Conservation (phyloP, 768 basidiomycete genomes). For the Podaxis pistillaris region DNA sequence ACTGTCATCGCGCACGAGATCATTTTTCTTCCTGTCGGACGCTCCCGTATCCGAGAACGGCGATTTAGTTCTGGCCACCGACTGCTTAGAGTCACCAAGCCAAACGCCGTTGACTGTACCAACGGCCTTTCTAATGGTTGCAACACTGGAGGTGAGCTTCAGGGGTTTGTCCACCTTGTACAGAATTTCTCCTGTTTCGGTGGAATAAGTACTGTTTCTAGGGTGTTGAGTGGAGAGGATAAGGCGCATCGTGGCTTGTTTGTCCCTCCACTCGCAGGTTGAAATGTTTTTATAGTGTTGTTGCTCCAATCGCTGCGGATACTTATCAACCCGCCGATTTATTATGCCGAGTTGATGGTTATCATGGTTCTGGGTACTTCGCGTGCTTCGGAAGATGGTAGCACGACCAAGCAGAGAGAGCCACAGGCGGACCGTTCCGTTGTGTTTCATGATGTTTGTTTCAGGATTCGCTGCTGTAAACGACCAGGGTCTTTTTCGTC, state of each 20-base stretch:
- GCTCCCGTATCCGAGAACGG: neutral
- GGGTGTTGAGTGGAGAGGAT: slow-evolving; percentile 21
- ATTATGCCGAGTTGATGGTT: too few species aligned
- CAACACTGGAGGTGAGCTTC: slow-evolving; percentile 4
- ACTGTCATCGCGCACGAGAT: neutral
- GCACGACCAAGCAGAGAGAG: too few species aligned
- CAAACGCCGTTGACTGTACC: slow-evolving; percentile 2
- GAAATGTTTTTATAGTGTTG: slow-evolving; percentile 17
- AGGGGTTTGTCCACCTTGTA: slow-evolving; percentile 20
- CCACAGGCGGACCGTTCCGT: too few species aligned
- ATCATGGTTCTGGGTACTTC: too few species aligned
- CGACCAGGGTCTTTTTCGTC: too few species aligned
- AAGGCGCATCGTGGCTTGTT: slow-evolving; percentile 19
- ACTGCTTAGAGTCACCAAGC: neutral
- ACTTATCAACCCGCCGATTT: too few species aligned
- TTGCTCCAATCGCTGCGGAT: neutral
- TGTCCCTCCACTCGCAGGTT: neutral
- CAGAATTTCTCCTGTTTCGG: slow-evolving; percentile 20
- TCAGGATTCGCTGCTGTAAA: too few species aligned
- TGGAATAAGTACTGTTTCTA: slow-evolving; percentile 21
- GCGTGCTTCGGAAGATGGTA: too few species aligned
- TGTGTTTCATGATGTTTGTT: too few species aligned
- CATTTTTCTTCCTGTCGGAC: neutral
- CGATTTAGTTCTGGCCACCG: neutral
- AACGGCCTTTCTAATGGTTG: slow-evolving; percentile 17